Conservation (phyloP, 495 filamentous ascomycete species). For the Venustampulla echinocandica region DNA sequence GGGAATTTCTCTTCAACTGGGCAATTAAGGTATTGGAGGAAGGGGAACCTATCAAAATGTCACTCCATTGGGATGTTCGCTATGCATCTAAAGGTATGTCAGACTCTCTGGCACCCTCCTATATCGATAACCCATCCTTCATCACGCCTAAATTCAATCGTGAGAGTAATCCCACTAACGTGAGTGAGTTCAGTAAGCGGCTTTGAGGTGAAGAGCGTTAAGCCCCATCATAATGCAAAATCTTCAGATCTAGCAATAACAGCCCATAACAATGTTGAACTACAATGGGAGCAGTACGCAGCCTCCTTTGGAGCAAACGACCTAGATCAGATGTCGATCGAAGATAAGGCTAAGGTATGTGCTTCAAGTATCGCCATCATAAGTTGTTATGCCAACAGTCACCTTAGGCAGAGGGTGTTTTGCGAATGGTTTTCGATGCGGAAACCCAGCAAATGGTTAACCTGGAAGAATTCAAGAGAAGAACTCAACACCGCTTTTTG, state of each 20-base stretch:
- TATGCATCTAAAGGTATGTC: no score
- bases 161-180: no score
- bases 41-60: neutral
- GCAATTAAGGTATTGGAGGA: neutral
- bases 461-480: neutral
- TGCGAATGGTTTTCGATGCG: neutral
- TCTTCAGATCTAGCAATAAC: no score
- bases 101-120: no score
- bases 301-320: neutral
- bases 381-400: neutral
- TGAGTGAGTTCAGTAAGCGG: no score
- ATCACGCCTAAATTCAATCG: no score
- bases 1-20: neutral
- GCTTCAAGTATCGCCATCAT: neutral
- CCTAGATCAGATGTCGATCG: slow-evolving; percentile 7
- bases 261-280: no score
- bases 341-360: slow-evolving; percentile 8
- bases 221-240: no score
- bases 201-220: no score
- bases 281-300: slow-evolving; percentile 4
- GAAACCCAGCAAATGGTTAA: neutral
- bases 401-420: neutral
- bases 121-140: no score
- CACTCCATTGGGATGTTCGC: neutral
- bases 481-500: neutral